Base-by-base conservation (phyloP, 495 filamentous ascomycete genomes). In the Aspergillus coremiiformis region DNA sequence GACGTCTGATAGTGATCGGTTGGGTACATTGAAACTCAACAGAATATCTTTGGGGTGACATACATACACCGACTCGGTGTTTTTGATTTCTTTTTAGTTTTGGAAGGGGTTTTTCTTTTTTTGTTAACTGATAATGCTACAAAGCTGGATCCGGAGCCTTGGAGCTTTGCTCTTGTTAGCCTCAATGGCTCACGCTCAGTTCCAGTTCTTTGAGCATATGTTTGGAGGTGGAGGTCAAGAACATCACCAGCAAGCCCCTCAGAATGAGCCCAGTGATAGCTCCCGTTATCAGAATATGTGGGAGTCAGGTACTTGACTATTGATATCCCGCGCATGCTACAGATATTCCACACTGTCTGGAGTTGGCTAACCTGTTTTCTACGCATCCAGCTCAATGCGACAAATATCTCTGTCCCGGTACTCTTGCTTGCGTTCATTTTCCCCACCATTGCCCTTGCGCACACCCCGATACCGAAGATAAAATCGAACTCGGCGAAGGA, bases 401-500 rank as follows among this genome's bases (percentile, higher is more conserved):
- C 53, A 87, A 90, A 59, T 96, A 95, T 64, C 81, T 95, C n/a
- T 96, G 90, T 62, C 90, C 90, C 0, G 85, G 82, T 46, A 96
- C 89, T 4, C 79, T 96, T 21, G 84, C 89, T 5, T 96, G 90
- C 73, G 90, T 96, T 2, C 83, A 87, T 63, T 89, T 94, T 76
- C 90, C 90, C 7, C 90, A 95, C 67, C 90, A 96, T 69, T 96
- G 90, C 65, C 90, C 90, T 6, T 96, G 90, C 67, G 75, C 89
- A 2, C 90, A 86, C 72, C 84, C 88, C 6, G 70, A 73, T 14
- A 77, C 87, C 41, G 87, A 95, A 64, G 89, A 96, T 61, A 96
- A 96, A 60, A 80, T 91, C 48, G 90, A 96, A 68, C 70, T 93
- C 29, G 86, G 82, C 14, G 86, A 92, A 11, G 90, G 90, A 9